phyloP scores from a whole-genome alignment of 768 basidiomycete genomes.

The Gelatoporia subvermispora region DNA sequence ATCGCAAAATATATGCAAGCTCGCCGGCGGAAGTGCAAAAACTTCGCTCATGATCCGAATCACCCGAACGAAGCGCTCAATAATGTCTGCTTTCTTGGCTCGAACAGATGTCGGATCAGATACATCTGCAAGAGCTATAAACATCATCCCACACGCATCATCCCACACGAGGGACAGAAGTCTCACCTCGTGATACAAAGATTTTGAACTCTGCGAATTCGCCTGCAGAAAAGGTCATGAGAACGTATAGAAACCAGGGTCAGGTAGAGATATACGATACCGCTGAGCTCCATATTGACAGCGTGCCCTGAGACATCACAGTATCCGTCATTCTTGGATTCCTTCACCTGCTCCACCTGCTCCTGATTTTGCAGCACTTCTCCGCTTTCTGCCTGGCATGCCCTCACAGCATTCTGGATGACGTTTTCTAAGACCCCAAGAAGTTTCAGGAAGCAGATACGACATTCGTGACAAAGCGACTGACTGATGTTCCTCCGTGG shows the following conservation, averaged over 20 bases:
- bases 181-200: conserved; percentile 57
- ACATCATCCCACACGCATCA: neutral
- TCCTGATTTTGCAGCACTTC: conserved; percentile 58
- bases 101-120: conserved; percentile 47
- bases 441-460: neutral
- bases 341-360: conserved; percentile 67
- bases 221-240: conserved; percentile 31
- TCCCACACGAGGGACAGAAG: neutral
- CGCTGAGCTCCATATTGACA: conserved; percentile 57
- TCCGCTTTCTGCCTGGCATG: conserved; percentile 65
- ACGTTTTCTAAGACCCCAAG: conserved; percentile 42
- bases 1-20: conserved; percentile 87
- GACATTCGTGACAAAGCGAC: conserved; percentile 4
- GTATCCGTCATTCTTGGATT: conserved; percentile 75
- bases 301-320: conserved; percentile 70
- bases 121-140: conserved; percentile 42
- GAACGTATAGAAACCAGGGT: neutral
- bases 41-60: conserved; percentile 61
- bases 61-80: conserved; percentile 71
- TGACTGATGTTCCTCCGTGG: conserved; percentile 41
- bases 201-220: conserved; percentile 59
- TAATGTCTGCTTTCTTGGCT: conserved; percentile 43
- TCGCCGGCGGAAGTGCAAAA: conserved; percentile 68
- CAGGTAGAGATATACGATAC: conserved; percentile 30
- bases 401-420: conserved; percentile 66